Base-by-base conservation (phyloP, 164 flowering plant genomes). In the Magnolia sinica region DNA sequence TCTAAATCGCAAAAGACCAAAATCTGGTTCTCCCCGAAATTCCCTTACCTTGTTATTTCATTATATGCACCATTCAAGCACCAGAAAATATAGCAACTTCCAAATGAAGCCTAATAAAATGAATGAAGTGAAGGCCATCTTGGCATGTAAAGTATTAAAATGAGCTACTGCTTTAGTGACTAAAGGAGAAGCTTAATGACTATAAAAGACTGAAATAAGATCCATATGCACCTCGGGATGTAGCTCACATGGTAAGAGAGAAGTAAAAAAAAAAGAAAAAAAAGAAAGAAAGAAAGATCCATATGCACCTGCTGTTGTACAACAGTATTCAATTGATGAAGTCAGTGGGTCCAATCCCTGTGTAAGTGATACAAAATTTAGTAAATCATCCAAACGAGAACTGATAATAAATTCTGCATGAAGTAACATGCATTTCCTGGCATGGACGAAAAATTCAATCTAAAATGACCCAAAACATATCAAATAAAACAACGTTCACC, bases 251-350 rank as follows among this genome's bases (percentile, higher is more conserved):
- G 27, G 27, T 24, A 24, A 24, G 27, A 24, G 27, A 24, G 27
- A 24, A 23, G 24, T 23, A 0, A 23, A 0, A 23, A 0, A 23
- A 23, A 23, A 23, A 23, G 1, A 23, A 23, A 1, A 23, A 23
- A 23, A 23, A 23, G 1, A 23, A n/a, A n/a, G n/a, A 23, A 23
- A 51, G 64, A 8, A 22, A 8, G 76, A 74, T 77, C 61, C 63
- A 82, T 70, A 80, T 59, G 76, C 87, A 96, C 99, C 99, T 76
- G 99, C 99, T 55, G 99, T 96, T 73, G 93, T 87, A 81, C 97
- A 94, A 81, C 83, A 80, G 84, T 96, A 94, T 78, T 94, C 96
- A 77, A 94, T 96, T 24, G 88, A 79, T 75, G 97, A 87, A 80
- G 98, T 91, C 68, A 71, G 76, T 70, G 94, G 95, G 88, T 93